A percentile compares a stretch with the other conserved stretches of the same genome.
These are phyloP conservation scores for Cladosporium sp. DNA, from an alignment of 2,329 filamentous ascomycete species.

Conservation along the genomic window DNA sequence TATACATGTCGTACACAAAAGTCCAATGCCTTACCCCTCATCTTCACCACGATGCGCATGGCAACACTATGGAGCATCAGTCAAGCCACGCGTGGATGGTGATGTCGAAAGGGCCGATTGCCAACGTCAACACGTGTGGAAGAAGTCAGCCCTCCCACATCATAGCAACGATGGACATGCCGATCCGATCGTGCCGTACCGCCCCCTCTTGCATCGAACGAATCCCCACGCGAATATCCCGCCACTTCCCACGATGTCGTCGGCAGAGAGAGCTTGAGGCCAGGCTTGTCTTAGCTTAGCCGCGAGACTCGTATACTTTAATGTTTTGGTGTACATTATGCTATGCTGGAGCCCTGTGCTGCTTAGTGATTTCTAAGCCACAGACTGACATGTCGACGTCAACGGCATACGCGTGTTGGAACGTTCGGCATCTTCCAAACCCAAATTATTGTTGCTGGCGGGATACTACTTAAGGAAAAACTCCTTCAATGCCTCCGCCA, in stretches of 20 bases:
- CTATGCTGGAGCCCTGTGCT: background rate
- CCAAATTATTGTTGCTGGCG: background rate
- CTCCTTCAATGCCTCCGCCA: constrained; percentile 31
- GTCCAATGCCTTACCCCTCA: constrained; percentile 9
- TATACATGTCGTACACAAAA: background rate
- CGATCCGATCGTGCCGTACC: background rate
- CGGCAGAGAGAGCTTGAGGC: background rate
- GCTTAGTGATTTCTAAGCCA: background rate
- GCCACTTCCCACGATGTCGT: background rate
- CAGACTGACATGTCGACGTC: background rate
- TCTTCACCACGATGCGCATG: background rate
- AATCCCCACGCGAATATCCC: background rate
- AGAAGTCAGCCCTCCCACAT: background rate
- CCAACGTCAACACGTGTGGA: background rate
- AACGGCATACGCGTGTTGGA: background rate
- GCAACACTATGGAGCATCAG: background rate
- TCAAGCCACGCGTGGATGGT: background rate
- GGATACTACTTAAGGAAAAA: constrained; percentile 26
- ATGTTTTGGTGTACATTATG: background rate
- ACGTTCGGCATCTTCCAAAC: background rate
- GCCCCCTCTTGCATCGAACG: background rate
- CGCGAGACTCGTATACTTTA: background rate
- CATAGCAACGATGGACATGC: background rate
- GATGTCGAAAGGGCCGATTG: constrained; percentile 9
- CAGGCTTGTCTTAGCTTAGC: constrained; percentile 6